phyloP scores from a whole-genome alignment of 371 early-diverging fungal species.

The Dichotomocladium elegans region DNA sequence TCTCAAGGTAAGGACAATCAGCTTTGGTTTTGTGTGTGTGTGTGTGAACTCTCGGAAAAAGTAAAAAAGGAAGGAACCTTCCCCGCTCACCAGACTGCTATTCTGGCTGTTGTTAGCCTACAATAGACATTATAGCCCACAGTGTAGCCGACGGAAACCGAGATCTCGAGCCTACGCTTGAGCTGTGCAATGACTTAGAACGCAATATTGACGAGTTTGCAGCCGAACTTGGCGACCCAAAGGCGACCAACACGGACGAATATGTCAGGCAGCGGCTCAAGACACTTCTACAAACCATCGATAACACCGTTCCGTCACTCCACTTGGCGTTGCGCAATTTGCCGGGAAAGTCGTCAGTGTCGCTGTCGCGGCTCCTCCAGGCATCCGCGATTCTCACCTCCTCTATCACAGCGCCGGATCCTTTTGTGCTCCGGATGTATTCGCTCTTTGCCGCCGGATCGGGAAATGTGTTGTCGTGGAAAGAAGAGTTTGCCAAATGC shows the following conservation, averaged over 20 bases:
- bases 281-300: slow-evolving; percentile 48
- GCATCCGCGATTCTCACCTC: slow-evolving; percentile 22
- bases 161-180: slow-evolving; percentile 58
- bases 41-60: slow-evolving; percentile 22
- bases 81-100: too few relatives aligned
- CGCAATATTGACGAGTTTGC: slow-evolving; percentile 54
- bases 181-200: slow-evolving; percentile 55
- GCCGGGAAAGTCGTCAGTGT: slow-evolving; percentile 10
- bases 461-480: slow-evolving; percentile 71
- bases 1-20: slow-evolving; percentile 22
- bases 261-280: slow-evolving; percentile 37
- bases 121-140: slow-evolving; percentile 67
- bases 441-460: slow-evolving; percentile 54
- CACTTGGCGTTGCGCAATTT: slow-evolving; percentile 39
- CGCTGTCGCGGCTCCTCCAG: slow-evolving; percentile 21
- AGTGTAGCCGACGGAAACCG: slow-evolving; percentile 64
- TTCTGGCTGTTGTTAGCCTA: slow-evolving; percentile 56
- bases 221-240: slow-evolving; percentile 15
- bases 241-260: slow-evolving; percentile 9
- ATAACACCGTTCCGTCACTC: slow-evolving; percentile 66
- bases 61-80: too few relatives aligned
- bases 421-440: slow-evolving; percentile 53
- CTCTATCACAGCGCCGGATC: slow-evolving; percentile 3
- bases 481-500: slow-evolving; percentile 62
- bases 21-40: background rate